Percentiles rank a stretch among this genome's conserved stretches.
These are phyloP conservation scores for Sporothrix pallida DNA, from an alignment of 2,329 filamentous ascomycete species.

Conservation along the genomic window DNA sequence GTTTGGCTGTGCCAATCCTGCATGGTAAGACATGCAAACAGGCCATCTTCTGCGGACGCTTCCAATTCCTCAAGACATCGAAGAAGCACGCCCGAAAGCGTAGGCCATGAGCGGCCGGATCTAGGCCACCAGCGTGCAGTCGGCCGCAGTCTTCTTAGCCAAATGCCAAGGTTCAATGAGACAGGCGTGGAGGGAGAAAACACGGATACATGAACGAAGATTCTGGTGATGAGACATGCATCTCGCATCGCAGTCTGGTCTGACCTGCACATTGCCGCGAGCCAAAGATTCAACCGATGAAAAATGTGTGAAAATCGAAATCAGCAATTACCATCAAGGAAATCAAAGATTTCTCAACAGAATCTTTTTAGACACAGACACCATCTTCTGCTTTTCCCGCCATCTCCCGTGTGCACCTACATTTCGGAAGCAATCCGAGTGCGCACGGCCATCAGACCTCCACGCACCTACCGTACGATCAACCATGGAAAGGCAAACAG, in stretches of 20 bases:
- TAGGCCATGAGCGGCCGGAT: background rate
- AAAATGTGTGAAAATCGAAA: background rate
- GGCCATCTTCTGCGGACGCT: background rate
- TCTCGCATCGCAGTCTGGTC: conserved; percentile 21
- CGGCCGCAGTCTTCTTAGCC: background rate
- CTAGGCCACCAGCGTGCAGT: background rate
- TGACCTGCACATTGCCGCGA: conserved; percentile 11
- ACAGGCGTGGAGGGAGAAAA: background rate
- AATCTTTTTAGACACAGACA: background rate
- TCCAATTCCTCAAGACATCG: background rate
- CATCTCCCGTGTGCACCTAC: background rate
- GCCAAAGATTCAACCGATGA: background rate
- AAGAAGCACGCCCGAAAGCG: background rate
- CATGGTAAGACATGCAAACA: no score
- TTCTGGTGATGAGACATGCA: conserved; percentile 21
- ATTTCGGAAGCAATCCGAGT: conserved; percentile 14
- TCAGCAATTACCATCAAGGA: background rate
- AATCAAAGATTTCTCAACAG: background rate
- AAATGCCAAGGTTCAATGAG: background rate
- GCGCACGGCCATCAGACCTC: conserved; percentile 12
- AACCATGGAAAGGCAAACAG: background rate
- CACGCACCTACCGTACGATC: background rate
- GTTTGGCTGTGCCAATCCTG: background rate
- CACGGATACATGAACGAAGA: background rate
- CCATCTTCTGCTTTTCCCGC: background rate